Conservation (phyloP, 805 yeast genomes). For the Kluyveromyces wickerhamii region DNA sequence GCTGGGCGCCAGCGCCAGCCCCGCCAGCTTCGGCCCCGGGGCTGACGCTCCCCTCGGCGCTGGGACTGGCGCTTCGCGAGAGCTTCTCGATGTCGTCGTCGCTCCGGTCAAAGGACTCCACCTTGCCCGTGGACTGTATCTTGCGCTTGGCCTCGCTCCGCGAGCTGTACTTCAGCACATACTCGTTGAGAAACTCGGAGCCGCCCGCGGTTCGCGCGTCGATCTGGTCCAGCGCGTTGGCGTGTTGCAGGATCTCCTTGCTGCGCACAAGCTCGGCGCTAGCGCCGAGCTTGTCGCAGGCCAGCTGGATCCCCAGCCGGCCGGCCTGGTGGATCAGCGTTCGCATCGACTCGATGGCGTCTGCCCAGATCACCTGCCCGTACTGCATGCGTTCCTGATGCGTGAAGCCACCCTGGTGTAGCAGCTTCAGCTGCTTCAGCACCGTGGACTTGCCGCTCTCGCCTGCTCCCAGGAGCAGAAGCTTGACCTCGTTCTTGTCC, state of each 20-base stretch:
- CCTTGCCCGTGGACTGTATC: slow-evolving; percentile 41
- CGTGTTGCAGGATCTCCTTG: slow-evolving; percentile 44
- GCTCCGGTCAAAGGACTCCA: no score
- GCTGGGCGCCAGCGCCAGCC: no score
- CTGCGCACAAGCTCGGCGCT: slow-evolving; percentile 37
- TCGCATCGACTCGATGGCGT: slow-evolving; percentile 79
- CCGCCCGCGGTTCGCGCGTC: slow-evolving; percentile 66
- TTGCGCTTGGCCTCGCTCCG: slow-evolving; percentile 44
- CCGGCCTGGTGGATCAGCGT: slow-evolving; percentile 69
- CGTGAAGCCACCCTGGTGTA: slow-evolving; percentile 81
- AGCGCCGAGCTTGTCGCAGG: slow-evolving; percentile 47
- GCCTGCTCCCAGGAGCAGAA: slow-evolving; percentile 85
- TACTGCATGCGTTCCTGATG: slow-evolving; percentile 73
- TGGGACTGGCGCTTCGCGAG: slow-evolving; percentile 6
- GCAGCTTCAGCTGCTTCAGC: slow-evolving; percentile 73
- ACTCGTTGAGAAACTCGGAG: slow-evolving; percentile 50
- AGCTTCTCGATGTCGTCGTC: slow-evolving; percentile 16
- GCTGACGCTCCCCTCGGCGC: slow-evolving; percentile 6
- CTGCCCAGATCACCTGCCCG: slow-evolving; percentile 86
- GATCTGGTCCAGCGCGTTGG: slow-evolving; percentile 52
- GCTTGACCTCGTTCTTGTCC: slow-evolving; percentile 54
- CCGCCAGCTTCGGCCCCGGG: no score
- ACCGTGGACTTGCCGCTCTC: slow-evolving; percentile 94
- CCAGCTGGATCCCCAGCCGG: slow-evolving; percentile 51
- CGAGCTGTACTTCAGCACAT: slow-evolving; percentile 54